Evolutionary conservation across 768 basidiomycete species (phyloP).

Genomic region (Termitomyces sp.): DNA sequence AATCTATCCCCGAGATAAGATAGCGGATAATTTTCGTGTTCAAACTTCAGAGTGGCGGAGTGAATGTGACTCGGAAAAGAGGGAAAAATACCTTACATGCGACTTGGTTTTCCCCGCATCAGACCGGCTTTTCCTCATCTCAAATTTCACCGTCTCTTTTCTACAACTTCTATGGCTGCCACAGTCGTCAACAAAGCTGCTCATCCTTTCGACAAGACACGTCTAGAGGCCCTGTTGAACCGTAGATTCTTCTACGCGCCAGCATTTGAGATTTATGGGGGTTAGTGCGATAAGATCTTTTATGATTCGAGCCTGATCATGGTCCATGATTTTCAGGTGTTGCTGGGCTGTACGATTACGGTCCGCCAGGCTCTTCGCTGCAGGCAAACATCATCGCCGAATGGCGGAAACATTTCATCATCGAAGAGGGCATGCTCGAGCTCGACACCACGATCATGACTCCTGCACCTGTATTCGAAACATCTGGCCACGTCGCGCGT

Average conservation of each 20-base stretch:
- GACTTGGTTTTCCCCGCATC: slow-evolving; percentile 21
- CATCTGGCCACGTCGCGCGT: slow-evolving; percentile 95
- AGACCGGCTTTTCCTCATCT: slow-evolving; percentile 15
- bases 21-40: background rate
- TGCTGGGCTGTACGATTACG: slow-evolving; percentile 97
- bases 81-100: slow-evolving; percentile 14
- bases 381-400: slow-evolving; percentile 96
- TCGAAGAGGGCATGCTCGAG: slow-evolving; percentile 98
- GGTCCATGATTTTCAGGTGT: slow-evolving; percentile 56
- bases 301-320: slow-evolving; percentile 1
- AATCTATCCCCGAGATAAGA: slow-evolving; percentile 7
- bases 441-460: slow-evolving; percentile 99
- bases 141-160: slow-evolving; percentile 16
- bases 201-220: slow-evolving; percentile 83
- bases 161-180: slow-evolving; percentile 20
- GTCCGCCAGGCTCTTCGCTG: slow-evolving; percentile 91
- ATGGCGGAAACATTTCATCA: slow-evolving; percentile 98
- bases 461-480: slow-evolving; percentile 89
- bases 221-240: slow-evolving; percentile 83
- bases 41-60: background rate
- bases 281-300: slow-evolving; percentile 43
- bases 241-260: slow-evolving; percentile 97
- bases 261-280: slow-evolving; percentile 98
- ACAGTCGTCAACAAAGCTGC: slow-evolving; percentile 71
- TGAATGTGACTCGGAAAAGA: slow-evolving; percentile 16